Conservation (phyloP, 345 rosid species). For the Bretschneidera sinensis region DNA sequence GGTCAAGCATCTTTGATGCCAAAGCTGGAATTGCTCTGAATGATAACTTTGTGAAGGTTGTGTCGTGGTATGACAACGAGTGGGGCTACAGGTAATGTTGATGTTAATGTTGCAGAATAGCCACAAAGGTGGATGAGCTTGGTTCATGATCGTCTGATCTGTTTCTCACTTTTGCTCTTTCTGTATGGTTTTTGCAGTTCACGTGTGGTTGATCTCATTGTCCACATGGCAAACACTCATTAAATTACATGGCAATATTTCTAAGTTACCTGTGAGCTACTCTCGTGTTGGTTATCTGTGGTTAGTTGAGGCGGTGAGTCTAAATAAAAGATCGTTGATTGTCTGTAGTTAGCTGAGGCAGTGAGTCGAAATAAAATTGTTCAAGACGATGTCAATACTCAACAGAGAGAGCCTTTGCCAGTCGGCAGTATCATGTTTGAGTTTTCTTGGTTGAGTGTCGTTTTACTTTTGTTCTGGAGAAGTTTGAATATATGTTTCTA, state of each 20-base stretch:
- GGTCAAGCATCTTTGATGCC: constrained; percentile 86
- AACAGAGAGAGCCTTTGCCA: background rate
- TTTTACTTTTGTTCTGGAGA: background rate
- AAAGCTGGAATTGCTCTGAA: constrained; percentile 82
- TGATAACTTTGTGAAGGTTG: constrained; percentile 48
- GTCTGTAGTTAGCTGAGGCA: background rate
- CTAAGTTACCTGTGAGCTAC: background rate
- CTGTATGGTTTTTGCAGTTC: constrained; percentile 30
- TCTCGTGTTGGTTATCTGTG: background rate
- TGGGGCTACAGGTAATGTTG: constrained; percentile 65
- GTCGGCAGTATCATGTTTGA: constrained; percentile 3
- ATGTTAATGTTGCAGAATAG: background rate
- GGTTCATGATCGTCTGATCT: background rate
- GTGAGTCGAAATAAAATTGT: background rate
- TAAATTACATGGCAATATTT: background rate
- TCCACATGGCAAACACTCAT: constrained; percentile 37
- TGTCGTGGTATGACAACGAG: constrained; percentile 80
- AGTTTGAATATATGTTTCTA: background rate
- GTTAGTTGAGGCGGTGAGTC: constrained; percentile 3
- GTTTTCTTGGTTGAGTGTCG: background rate
- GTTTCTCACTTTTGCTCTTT: background rate
- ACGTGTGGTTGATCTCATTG: constrained; percentile 63
- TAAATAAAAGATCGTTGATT: background rate
- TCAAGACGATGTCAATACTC: background rate
- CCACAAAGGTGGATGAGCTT: background rate